phyloP scores from a whole-genome alignment of 176 grass and related monocot species.

The Lolium perenne region DNA sequence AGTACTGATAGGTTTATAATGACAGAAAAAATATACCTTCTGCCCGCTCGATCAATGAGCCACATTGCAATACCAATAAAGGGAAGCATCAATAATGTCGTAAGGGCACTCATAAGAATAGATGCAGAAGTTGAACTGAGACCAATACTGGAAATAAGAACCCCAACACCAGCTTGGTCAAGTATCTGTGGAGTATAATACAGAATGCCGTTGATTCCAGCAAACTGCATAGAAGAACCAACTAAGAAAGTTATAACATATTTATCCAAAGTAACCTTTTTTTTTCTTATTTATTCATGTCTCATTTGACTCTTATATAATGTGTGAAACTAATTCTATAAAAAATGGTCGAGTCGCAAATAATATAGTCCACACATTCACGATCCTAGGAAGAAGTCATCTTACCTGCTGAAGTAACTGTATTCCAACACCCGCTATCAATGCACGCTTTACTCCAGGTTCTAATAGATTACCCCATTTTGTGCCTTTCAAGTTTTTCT shows the following conservation, averaged over 20 bases:
- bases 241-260: too few species aligned
- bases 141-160: slow-evolving; percentile 50
- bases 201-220: slow-evolving; percentile 64
- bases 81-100: slow-evolving; percentile 63
- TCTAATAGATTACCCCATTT: slow-evolving; percentile 53
- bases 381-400: neutral
- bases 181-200: slow-evolving; percentile 72
- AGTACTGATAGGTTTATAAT: too few species aligned
- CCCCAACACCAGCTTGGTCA: slow-evolving; percentile 56
- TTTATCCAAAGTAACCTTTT: too few species aligned
- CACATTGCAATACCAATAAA: slow-evolving; percentile 58
- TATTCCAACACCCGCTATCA: slow-evolving; percentile 54
- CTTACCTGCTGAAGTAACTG: slow-evolving; percentile 72
- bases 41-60: slow-evolving; percentile 61
- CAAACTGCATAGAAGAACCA: slow-evolving; percentile 39
- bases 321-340: too few species aligned
- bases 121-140: slow-evolving; percentile 45
- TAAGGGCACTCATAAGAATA: slow-evolving; percentile 64
- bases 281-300: too few species aligned
- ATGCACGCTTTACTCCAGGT: slow-evolving; percentile 45
- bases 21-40: slow-evolving; percentile 37
- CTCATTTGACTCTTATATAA: too few species aligned
- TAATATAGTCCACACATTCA: neutral
- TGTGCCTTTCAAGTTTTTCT: slow-evolving; percentile 31
- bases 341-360: neutral